A percentile compares a stretch with the other conserved stretches of the same genome.
phyloP scores from a whole-genome alignment of 371 early-diverging fungal genomes.

The Mortierella sp. region DNA sequence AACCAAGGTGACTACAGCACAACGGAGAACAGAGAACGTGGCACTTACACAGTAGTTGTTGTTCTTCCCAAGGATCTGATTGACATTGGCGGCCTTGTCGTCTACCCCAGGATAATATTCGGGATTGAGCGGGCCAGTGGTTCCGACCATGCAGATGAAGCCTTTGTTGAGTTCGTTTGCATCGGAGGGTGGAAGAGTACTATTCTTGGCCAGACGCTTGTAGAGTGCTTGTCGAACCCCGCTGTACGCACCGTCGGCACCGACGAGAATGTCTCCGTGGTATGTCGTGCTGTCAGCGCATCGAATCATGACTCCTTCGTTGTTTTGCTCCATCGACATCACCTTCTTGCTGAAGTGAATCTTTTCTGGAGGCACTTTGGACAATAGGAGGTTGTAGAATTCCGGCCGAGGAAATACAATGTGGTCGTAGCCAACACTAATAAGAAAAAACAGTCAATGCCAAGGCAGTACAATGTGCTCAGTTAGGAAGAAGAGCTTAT shows the following conservation, averaged over 20 bases:
- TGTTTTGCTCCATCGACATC: not conserved
- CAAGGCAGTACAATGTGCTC: no score
- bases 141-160: constrained; percentile 3
- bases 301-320: not conserved
- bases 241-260: constrained; percentile 15
- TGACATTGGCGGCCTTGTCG: not conserved
- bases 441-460: no score
- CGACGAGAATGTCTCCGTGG: constrained; percentile 15
- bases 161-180: not conserved
- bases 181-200: not conserved
- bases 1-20: not conserved
- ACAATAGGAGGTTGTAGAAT: constrained; percentile 1
- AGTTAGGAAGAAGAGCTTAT: no score
- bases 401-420: not conserved
- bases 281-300: constrained; percentile 6
- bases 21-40: not conserved
- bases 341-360: constrained; percentile 11
- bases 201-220: not conserved
- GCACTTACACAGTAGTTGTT: not conserved
- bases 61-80: not conserved
- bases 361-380: not conserved
- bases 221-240: constrained; percentile 8
- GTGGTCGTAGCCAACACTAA: no score
- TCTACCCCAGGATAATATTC: constrained; percentile 7
- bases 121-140: constrained; percentile 8